These are phyloP conservation scores for Cantharellus anzutake DNA, from an alignment of 768 basidiomycete genomes.

Conservation along the genomic window DNA sequence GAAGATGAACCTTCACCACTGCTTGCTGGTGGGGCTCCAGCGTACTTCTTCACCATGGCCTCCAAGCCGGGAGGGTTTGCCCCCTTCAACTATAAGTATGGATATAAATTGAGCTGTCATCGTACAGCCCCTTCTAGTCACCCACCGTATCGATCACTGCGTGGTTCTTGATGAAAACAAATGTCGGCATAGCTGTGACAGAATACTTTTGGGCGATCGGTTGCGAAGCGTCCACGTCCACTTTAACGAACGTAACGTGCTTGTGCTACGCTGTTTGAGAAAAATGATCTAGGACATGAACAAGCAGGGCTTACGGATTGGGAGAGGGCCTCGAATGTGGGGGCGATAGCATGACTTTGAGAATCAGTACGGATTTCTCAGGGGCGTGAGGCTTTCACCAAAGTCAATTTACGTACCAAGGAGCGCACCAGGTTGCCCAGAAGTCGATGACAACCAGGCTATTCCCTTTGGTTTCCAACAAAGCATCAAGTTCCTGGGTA, in stretches of 20 bases:
- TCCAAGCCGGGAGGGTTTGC: conserved; percentile 11
- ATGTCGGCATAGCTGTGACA: not conserved
- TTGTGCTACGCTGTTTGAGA: not conserved
- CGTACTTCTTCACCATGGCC: conserved; percentile 7
- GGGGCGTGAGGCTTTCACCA: not conserved
- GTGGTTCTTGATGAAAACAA: not conserved
- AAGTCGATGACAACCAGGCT: not conserved
- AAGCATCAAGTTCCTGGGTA: not conserved
- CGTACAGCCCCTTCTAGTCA: not conserved
- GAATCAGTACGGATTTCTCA: not conserved
- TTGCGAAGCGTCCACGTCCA: conserved; percentile 11
- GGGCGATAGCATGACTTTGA: not conserved
- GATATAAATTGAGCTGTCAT: too few relatives aligned
- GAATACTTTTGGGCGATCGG: conserved; percentile 10
- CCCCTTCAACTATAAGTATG: conserved; percentile 9
- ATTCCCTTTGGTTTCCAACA: not conserved
- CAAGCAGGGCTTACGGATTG: not conserved
- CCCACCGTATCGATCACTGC: not conserved
- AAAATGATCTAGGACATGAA: not conserved
- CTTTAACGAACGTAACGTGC: conserved; percentile 7
- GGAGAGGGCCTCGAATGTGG: not conserved
- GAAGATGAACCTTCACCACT: not conserved
- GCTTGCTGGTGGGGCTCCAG: not conserved
- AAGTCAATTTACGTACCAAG: not conserved
- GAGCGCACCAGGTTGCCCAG: not conserved